Evolutionary conservation across 2,329 filamentous ascomycete species (phyloP), one percentile per base, ranked within the genome.

Genomic region (Penicillium decumbens): DNA sequence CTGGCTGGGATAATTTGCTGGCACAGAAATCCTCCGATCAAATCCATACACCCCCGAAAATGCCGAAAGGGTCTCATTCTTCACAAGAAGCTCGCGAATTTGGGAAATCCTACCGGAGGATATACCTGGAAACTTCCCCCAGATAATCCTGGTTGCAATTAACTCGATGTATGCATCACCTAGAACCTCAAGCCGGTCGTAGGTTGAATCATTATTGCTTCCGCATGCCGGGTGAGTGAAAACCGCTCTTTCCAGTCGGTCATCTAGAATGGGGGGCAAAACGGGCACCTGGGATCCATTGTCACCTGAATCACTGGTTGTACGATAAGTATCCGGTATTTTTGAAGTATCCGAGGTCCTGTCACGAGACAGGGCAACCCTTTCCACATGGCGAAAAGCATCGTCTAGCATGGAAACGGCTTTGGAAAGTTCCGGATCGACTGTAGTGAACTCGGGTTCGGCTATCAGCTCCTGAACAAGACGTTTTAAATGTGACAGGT

Each of bases 121-220:
- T 8, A 89, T 74, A 10, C 78, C 71, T 1, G 78, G 77, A 62
- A 91, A 93, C 7, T 82, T 87, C 50, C 83, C 75, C 68, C 83
- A 88, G 51, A 97, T 87, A 44, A 95, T 77, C 15, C 82, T 80
- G 0, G 87, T 84, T 5, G 90, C 82, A 41, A 90, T 82, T 44
- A 90, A 72, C 63, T 95, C 87, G 44, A 95, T 75, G 60, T 92
- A 92, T 18, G 88, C 86, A 66, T 97, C 92, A 6, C 92, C 92
- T 6, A 95, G 77, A 73, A 92, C 90, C 69, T 97, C 92, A 6
- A 96, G 80, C 15, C 82, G 81, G 63, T 96, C 91, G 68, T 96
- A 96, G 61, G 76, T 79, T 38, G 50, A 43, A 32, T 53, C 49
- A 29, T 48, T 45, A 41, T 62, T 49, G 32, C 56, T 62, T 46